Percentiles rank a stretch among this genome's conserved stretches.
Evolutionary conservation across 164 flowering plant genomes (phyloP).

Genomic region (Hamamelis virginiana): DNA sequence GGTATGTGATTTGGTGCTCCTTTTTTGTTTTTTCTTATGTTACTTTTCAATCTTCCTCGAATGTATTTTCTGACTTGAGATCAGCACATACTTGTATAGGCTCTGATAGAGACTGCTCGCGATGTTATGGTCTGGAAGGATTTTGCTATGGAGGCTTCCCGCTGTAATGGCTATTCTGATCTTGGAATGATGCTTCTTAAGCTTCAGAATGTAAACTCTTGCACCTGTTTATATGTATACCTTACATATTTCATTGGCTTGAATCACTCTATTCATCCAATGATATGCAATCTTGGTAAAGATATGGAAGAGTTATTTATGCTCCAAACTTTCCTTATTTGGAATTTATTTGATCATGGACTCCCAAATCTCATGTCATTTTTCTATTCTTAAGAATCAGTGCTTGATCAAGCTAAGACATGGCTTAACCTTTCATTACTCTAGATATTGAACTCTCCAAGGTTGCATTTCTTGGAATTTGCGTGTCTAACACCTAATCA

Average conservation of each 20-base stretch:
- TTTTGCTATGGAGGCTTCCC: conserved; percentile 84
- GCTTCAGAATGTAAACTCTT: conserved; percentile 71
- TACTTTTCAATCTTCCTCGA: not conserved
- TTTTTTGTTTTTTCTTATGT: conserved; percentile 3
- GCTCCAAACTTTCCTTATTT: not conserved
- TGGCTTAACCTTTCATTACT: not conserved
- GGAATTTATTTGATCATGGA: not conserved
- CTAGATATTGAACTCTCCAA: not conserved
- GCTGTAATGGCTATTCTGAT: conserved; percentile 69
- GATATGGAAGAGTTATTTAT: not conserved
- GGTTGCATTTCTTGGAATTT: not conserved
- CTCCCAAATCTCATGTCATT: not conserved
- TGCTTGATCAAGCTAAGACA: not conserved
- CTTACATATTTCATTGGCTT: not conserved
- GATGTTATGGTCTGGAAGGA: conserved; percentile 77
- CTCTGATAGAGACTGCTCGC: conserved; percentile 67
- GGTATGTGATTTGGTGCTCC: conserved; percentile 39
- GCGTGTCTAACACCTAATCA: not conserved
- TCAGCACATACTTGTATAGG: conserved; percentile 44
- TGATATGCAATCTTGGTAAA: not conserved
- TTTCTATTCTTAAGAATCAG: not conserved
- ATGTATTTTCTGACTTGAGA: conserved; percentile 12
- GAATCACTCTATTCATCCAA: not conserved
- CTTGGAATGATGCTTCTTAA: conserved; percentile 85
- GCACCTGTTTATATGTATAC: not conserved